phyloP scores from a whole-genome alignment of 805 yeast species.

The Wickerhamomyces pijperi region DNA sequence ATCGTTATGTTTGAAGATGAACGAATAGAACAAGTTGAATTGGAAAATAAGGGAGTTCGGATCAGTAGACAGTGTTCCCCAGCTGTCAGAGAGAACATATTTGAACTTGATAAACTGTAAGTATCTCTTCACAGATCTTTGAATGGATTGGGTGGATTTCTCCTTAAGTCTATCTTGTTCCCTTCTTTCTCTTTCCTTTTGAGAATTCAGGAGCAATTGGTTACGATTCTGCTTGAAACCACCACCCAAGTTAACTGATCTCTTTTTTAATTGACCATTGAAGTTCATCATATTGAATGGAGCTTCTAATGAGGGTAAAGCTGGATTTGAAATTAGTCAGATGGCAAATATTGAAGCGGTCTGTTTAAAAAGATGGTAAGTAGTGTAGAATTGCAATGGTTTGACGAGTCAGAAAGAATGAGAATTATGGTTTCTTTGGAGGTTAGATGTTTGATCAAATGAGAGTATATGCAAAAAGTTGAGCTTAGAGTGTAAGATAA shows the following conservation, averaged over 20 bases:
- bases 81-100: slow-evolving; percentile 7
- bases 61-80: slow-evolving; percentile 9
- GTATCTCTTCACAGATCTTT: slow-evolving; percentile 32
- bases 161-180: slow-evolving; percentile 41
- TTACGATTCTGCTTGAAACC: slow-evolving; percentile 23
- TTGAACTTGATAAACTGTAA: slow-evolving; percentile 22
- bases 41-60: slow-evolving; percentile 8
- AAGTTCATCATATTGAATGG: slow-evolving; percentile 35
- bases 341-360: no score
- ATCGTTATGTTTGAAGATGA: slow-evolving; percentile 8
- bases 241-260: slow-evolving; percentile 51
- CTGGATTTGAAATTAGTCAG: no score
- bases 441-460: no score
- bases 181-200: slow-evolving; percentile 53
- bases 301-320: neutral
- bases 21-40: slow-evolving; percentile 22
- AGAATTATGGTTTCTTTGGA: no score
- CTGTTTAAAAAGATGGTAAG: no score
- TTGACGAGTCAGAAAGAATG: no score
- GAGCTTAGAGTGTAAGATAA: no score
- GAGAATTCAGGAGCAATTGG: slow-evolving; percentile 49
- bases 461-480: no score
- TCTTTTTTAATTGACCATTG: slow-evolving; percentile 50
- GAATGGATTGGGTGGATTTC: slow-evolving; percentile 39
- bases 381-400: no score